Percentiles rank a stretch among this genome's conserved stretches.
Evolutionary conservation across 2,329 filamentous ascomycete genomes (phyloP).

Genomic region (Aspergillus sp.): DNA sequence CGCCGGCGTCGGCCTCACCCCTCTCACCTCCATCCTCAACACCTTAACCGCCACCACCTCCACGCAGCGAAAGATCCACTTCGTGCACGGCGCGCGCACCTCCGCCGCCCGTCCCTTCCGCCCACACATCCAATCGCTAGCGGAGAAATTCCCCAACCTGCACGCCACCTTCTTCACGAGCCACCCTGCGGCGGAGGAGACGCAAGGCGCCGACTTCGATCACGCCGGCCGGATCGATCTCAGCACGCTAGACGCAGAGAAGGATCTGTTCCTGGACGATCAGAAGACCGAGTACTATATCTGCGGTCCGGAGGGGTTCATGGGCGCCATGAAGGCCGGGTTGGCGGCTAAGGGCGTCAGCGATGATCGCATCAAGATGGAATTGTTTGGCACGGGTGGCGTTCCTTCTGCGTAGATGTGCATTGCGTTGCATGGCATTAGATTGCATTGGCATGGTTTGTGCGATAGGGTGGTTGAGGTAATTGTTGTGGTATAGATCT

Average conservation of each 20-base stretch:
- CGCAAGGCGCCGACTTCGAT: conserved; percentile 59
- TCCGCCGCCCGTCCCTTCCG: conserved; percentile 53
- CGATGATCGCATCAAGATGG: conserved; percentile 61
- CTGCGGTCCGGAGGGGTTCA: conserved; percentile 70
- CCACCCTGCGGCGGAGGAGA: conserved; percentile 46
- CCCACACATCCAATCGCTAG: conserved; percentile 50
- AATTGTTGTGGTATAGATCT: neutral
- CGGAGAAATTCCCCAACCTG: conserved; percentile 47
- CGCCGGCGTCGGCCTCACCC: conserved; percentile 61
- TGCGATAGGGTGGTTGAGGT: neutral
- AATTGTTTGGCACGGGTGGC: conserved; percentile 64
- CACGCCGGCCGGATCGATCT: conserved; percentile 60
- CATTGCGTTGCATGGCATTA: too few relatives aligned
- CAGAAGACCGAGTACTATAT: conserved; percentile 64
- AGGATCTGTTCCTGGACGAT: conserved; percentile 58
- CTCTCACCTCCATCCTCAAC: conserved; percentile 62
- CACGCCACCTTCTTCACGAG: conserved; percentile 60
- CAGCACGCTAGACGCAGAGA: conserved; percentile 52
- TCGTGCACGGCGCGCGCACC: conserved; percentile 59
- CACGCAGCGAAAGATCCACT: conserved; percentile 53
- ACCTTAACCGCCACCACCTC: conserved; percentile 45
- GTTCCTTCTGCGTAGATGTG: conserved; percentile 15
- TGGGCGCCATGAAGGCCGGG: conserved; percentile 58
- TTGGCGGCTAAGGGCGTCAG: conserved; percentile 59
- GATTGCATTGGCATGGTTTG: neutral